These are phyloP conservation scores for Halenospora varia DNA, from an alignment of 495 filamentous ascomycete genomes.

Conservation along the genomic window DNA sequence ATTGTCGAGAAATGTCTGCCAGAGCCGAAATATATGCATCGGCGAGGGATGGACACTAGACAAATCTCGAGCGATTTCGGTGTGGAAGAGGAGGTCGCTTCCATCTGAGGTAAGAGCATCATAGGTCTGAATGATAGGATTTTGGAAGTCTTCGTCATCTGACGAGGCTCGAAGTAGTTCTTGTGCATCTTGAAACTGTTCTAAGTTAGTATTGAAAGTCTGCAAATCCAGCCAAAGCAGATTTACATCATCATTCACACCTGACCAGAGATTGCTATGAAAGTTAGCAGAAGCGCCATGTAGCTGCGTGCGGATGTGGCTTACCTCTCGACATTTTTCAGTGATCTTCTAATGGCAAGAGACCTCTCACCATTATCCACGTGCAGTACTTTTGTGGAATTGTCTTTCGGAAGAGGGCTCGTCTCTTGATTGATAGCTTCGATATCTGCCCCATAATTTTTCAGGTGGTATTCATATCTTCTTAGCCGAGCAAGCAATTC, in stretches of 20 bases:
- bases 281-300: neutral
- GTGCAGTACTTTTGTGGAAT: neutral
- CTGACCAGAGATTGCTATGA: constrained; percentile 8
- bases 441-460: constrained; percentile 17
- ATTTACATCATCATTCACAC: constrained; percentile 2
- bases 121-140: constrained; percentile 7
- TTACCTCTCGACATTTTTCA: constrained; percentile 13
- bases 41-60: constrained; percentile 16
- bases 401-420: neutral
- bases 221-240: too few relatives aligned
- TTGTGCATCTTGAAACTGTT: constrained; percentile 11
- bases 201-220: neutral
- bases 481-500: constrained; percentile 31
- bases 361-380: constrained; percentile 31
- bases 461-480: constrained; percentile 32
- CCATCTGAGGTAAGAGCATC: constrained; percentile 1
- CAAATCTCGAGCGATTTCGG: neutral
- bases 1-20: constrained; percentile 49
- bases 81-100: constrained; percentile 9
- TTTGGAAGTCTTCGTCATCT: constrained; percentile 13
- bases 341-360: constrained; percentile 24
- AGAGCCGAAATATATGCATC: constrained; percentile 28
- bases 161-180: constrained; percentile 20
- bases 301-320: neutral
- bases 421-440: constrained; percentile 17